Evolutionary conservation across 768 basidiomycete species (phyloP).

Genomic region (Flagelloscypha sp.): DNA sequence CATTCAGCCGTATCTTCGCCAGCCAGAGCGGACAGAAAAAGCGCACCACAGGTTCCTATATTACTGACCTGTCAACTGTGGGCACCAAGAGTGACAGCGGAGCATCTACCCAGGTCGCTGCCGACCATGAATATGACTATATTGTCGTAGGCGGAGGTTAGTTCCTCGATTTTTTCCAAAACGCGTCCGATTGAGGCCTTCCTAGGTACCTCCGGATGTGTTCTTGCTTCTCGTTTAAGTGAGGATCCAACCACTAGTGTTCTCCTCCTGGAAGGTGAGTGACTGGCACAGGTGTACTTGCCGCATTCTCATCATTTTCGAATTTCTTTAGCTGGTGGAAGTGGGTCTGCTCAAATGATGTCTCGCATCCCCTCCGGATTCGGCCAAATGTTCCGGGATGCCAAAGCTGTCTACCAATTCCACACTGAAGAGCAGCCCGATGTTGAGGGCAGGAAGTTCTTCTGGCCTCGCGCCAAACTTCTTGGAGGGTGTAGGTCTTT

Average conservation of each 20-base stretch:
- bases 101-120: no score
- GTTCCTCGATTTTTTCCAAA: background rate
- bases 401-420: slow-evolving; percentile 44
- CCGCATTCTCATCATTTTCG: background rate
- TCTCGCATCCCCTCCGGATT: slow-evolving; percentile 39
- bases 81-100: background rate
- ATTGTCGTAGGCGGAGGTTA: slow-evolving; percentile 50
- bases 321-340: no score
- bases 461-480: slow-evolving; percentile 63
- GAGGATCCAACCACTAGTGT: slow-evolving; percentile 49
- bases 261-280: slow-evolving; percentile 40
- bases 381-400: slow-evolving; percentile 30
- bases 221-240: slow-evolving; percentile 47
- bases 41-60: no score
- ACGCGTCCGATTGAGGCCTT: slow-evolving; percentile 7
- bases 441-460: slow-evolving; percentile 38
- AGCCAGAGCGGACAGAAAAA: no score
- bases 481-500: slow-evolving; percentile 60
- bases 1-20: no score
- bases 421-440: slow-evolving; percentile 48
- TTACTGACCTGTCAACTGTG: slow-evolving; percentile 2
- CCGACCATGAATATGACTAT: slow-evolving; percentile 32
- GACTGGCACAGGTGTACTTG: background rate
- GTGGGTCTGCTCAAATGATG: slow-evolving; percentile 33
- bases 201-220: slow-evolving; percentile 54